Evolutionary conservation across 164 flowering plant genomes (phyloP).

Genomic region (Aristolochia fimbriata): DNA sequence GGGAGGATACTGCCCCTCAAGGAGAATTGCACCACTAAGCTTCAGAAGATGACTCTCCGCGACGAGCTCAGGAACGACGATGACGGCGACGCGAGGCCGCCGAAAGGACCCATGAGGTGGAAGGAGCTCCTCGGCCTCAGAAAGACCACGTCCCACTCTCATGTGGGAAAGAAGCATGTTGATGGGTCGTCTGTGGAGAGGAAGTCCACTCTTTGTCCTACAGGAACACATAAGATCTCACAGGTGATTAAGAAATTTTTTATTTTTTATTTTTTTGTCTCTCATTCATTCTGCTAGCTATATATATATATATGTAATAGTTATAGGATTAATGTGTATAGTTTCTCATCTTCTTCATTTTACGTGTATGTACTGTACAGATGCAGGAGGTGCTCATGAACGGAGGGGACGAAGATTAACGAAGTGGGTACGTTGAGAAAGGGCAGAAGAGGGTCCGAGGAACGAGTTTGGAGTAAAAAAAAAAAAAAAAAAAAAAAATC

Average conservation of each 20-base stretch:
- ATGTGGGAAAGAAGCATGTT: conserved; percentile 23
- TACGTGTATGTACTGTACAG: background rate
- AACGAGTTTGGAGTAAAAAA: background rate
- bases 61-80: conserved; percentile 52
- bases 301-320: no score
- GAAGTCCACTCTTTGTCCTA: background rate
- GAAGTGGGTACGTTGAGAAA: background rate
- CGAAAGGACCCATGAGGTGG: conserved; percentile 44
- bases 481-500: conserved; percentile 1
- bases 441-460: background rate
- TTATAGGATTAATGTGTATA: no score
- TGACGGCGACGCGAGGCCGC: conserved; percentile 18
- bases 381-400: conserved; percentile 1
- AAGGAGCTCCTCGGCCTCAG: conserved; percentile 44
- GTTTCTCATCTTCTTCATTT: no score
- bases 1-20: conserved; percentile 57
- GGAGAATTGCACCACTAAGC: conserved; percentile 21
- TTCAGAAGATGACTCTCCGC: conserved; percentile 36
- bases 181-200: conserved; percentile 8
- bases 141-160: conserved; percentile 13
- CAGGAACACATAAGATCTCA: background rate
- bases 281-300: background rate
- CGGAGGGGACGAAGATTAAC: background rate
- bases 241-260: no score
- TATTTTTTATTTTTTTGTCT: background rate